phyloP scores from a whole-genome alignment of 1,284 basidiomycete genomes.

The Pseudozyma hubeiensis region DNA sequence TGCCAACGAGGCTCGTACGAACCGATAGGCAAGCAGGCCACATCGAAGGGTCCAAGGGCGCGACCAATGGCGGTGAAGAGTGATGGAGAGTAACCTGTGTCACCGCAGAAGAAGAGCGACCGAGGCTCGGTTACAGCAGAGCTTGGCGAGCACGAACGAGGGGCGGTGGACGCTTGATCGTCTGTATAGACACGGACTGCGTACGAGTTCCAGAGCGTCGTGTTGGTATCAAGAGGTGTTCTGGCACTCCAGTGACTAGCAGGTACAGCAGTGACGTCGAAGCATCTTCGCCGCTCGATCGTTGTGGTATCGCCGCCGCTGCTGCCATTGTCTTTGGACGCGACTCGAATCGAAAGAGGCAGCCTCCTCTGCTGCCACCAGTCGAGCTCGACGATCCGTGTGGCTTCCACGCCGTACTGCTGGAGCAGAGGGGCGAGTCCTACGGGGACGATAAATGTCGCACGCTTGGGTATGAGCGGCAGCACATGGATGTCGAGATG shows the following conservation, averaged over 20 bases:
- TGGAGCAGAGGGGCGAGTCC: constrained; percentile 57
- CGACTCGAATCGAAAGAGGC: constrained; percentile 24
- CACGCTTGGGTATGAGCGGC: constrained; percentile 44
- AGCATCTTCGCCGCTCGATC: constrained; percentile 10
- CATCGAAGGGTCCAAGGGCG: constrained; percentile 70
- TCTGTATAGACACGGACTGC: constrained; percentile 40
- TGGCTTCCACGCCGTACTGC: constrained; percentile 46
- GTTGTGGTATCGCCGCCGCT: background rate
- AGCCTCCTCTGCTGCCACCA: constrained; percentile 64
- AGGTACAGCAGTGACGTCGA: constrained; percentile 53
- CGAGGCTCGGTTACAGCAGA: constrained; percentile 6
- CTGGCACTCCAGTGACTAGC: constrained; percentile 71
- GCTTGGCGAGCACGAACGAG: constrained; percentile 7
- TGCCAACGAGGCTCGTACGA: constrained; percentile 65
- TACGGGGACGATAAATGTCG: constrained; percentile 62
- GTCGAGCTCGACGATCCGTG: constrained; percentile 59
- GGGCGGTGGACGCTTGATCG: background rate
- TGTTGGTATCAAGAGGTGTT: constrained; percentile 71
- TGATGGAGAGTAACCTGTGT: constrained; percentile 69
- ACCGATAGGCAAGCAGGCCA: constrained; percentile 71
- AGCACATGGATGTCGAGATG: constrained; percentile 61
- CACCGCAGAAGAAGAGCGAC: constrained; percentile 70
- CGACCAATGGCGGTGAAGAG: constrained; percentile 70
- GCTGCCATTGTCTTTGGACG: constrained; percentile 3
- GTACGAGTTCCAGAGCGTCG: constrained; percentile 69